Evolutionary conservation across 2,329 filamentous ascomycete genomes (phyloP).

Genomic region (Herpotrichia juniperi): DNA sequence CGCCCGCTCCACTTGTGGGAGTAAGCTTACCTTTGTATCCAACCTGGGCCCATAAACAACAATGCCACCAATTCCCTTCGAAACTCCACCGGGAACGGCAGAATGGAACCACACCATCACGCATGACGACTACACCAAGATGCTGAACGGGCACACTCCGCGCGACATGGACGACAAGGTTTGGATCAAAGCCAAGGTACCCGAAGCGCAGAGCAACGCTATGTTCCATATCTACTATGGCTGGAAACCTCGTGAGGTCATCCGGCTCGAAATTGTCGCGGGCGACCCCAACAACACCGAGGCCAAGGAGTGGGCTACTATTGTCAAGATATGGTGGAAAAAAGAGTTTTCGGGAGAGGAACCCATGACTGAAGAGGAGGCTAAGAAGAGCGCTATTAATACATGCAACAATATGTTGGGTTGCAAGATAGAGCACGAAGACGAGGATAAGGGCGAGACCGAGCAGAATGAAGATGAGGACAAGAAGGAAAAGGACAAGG

Average conservation of each 20-base stretch:
- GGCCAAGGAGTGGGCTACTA: constrained; percentile 18
- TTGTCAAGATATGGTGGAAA: constrained; percentile 19
- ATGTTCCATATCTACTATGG: neutral
- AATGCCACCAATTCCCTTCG: neutral
- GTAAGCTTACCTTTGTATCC: constrained; percentile 1
- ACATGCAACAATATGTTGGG: constrained; percentile 15
- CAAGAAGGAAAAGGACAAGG: too few relatives aligned
- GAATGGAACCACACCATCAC: neutral
- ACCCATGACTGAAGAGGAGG: constrained; percentile 14
- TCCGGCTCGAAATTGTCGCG: constrained; percentile 1
- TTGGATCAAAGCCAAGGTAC: neutral
- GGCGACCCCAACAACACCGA: constrained; percentile 16
- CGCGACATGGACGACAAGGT: neutral
- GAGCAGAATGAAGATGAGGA: neutral
- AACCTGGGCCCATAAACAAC: neutral
- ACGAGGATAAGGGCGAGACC: too few relatives aligned
- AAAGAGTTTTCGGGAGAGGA: constrained; percentile 4
- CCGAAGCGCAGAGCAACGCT: constrained; percentile 1
- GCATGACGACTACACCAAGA: constrained; percentile 2
- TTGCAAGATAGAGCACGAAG: constrained; percentile 10
- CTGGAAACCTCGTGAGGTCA: neutral
- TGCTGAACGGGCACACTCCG: neutral
- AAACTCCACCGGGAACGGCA: constrained; percentile 1
- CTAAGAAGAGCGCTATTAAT: constrained; percentile 11
- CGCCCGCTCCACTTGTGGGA: neutral